phyloP scores from a whole-genome alignment of 2,329 filamentous ascomycete genomes.

The Phyllosticta citrichinensis region DNA sequence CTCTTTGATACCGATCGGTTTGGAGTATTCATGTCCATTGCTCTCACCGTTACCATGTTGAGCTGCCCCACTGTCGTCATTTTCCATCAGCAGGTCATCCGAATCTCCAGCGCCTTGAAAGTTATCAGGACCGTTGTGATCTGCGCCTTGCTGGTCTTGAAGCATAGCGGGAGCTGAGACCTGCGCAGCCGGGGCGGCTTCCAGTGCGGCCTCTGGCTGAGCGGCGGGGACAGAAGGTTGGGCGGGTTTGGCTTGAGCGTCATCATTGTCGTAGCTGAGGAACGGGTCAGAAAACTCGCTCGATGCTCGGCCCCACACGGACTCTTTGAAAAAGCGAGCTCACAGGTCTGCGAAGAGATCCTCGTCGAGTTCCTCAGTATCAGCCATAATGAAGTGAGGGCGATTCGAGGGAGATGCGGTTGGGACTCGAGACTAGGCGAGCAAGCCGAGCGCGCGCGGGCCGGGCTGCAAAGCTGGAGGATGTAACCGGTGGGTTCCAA shows the following conservation, averaged over 20 bases:
- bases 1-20: slow-evolving; percentile 67
- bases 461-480: background rate
- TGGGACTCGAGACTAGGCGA: slow-evolving; percentile 1
- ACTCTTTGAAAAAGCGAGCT: slow-evolving; percentile 31
- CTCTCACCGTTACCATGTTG: slow-evolving; percentile 22
- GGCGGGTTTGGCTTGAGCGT: slow-evolving; percentile 23
- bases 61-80: slow-evolving; percentile 21
- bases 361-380: slow-evolving; percentile 75
- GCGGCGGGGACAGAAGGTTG: slow-evolving; percentile 13
- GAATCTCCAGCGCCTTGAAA: slow-evolving; percentile 11
- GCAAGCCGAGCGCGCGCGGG: background rate
- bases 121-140: background rate
- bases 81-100: slow-evolving; percentile 21
- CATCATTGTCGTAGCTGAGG: slow-evolving; percentile 29
- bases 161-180: background rate
- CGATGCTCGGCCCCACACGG: background rate
- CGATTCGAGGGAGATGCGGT: background rate
- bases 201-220: slow-evolving; percentile 16
- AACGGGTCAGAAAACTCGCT: slow-evolving; percentile 2
- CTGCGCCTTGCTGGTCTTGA: background rate
- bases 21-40: slow-evolving; percentile 33
- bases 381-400: slow-evolving; percentile 52
- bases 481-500: background rate
- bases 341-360: slow-evolving; percentile 95
- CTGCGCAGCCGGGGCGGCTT: slow-evolving; percentile 13